phyloP scores from a whole-genome alignment of 2,329 filamentous ascomycete genomes.

The Trichoderma sp. region DNA sequence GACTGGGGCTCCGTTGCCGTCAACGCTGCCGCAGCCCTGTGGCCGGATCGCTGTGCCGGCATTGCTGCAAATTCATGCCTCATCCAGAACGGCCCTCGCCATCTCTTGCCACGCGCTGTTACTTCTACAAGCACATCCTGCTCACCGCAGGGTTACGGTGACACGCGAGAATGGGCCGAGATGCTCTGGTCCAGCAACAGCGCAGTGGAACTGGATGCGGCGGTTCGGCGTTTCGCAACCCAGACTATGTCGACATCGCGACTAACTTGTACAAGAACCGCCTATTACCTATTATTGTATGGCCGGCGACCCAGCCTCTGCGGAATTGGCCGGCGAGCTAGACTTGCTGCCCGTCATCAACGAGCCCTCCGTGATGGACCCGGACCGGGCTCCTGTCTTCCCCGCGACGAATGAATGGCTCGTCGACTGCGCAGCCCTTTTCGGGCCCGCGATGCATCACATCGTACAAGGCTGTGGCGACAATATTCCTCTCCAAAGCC shows the following conservation, averaged over 20 bases:
- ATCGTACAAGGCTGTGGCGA: constrained; percentile 23
- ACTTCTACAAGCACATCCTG: constrained; percentile 34
- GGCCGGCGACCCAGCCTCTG: constrained; percentile 29
- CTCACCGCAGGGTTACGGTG: constrained; percentile 30
- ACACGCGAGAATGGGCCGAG: constrained; percentile 29
- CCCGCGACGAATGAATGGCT: constrained; percentile 25
- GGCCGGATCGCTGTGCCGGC: constrained; percentile 33
- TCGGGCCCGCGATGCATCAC: constrained; percentile 26
- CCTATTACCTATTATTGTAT: constrained; percentile 29
- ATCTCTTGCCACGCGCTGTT: constrained; percentile 32
- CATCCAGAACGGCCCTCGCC: constrained; percentile 25
- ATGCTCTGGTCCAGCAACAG: constrained; percentile 33
- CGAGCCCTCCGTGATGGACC: constrained; percentile 26
- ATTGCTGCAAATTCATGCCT: constrained; percentile 31
- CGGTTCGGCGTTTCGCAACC: constrained; percentile 26
- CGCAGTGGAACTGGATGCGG: constrained; percentile 30
- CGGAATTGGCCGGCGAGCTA: constrained; percentile 16
- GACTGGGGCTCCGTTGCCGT: constrained; percentile 36
- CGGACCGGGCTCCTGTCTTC: constrained; percentile 22
- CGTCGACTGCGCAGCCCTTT: constrained; percentile 20
- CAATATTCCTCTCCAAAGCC: constrained; percentile 26
- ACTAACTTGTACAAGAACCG: constrained; percentile 46
- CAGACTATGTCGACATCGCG: constrained; percentile 43
- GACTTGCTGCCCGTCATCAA: constrained; percentile 22
- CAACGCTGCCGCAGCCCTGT: constrained; percentile 33